Conservation (phyloP, 2,329 filamentous ascomycete genomes). For the Balansia obtecta region DNA sequence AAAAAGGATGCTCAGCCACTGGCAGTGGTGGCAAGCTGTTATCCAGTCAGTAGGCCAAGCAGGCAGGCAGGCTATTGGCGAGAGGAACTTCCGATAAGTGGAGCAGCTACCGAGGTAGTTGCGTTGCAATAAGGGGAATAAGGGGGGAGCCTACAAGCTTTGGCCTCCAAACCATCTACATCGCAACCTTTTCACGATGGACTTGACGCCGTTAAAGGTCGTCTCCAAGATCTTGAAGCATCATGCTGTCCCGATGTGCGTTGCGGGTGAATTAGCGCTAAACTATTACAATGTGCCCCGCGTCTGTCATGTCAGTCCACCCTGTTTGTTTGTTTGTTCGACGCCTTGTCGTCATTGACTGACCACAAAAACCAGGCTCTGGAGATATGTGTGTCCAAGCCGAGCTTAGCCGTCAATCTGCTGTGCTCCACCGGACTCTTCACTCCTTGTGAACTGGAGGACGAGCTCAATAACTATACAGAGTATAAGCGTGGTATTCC, state of each 20-base stretch:
- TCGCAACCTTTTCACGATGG: conserved; percentile 1
- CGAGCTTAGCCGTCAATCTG: no score
- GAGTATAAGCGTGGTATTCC: no score
- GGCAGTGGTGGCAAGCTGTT: not conserved
- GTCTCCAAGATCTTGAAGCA: conserved; percentile 2
- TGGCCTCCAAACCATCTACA: not conserved
- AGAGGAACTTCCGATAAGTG: not conserved
- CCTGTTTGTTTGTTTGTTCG: no score
- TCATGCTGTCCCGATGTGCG: conserved; percentile 5
- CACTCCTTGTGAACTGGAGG: no score
- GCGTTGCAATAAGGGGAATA: not conserved
- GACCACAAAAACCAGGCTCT: no score
- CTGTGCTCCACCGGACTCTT: no score
- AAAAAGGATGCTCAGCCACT: not conserved
- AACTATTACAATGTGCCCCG: conserved; percentile 11
- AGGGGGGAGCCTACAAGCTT: not conserved
- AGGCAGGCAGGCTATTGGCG: not conserved
- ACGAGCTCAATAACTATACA: no score
- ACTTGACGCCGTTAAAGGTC: conserved; percentile 4
- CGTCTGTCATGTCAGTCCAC: no score
- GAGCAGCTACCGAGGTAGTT: not conserved
- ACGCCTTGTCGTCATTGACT: no score
- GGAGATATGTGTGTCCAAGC: no score
- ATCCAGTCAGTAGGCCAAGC: no score
- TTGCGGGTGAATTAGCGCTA: conserved; percentile 7